phyloP scores from a whole-genome alignment of 352 stramenopile genomes.

The Phytophthora capsici region DNA sequence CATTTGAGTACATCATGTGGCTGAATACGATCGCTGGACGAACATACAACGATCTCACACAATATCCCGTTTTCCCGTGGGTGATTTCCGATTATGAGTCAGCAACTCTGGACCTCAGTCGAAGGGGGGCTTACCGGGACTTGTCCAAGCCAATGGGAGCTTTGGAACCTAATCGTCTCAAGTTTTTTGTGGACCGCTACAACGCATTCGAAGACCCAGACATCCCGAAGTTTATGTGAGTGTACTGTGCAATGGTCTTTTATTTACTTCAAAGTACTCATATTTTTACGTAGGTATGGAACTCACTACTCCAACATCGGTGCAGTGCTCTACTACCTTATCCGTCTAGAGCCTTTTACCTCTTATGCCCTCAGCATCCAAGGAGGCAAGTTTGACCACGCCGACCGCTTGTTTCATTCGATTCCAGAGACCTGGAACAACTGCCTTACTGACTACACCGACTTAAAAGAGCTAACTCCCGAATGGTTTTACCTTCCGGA shows the following conservation, averaged over 20 bases:
- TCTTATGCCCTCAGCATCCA: constrained; percentile 95
- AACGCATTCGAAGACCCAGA: constrained; percentile 88
- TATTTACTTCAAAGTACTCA: too few relatives aligned
- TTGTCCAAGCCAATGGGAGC: constrained; percentile 98
- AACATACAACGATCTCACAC: constrained; percentile 93
- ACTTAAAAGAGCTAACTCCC: constrained; percentile 94
- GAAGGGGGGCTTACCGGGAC: constrained; percentile 93
- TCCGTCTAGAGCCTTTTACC: constrained; percentile 99
- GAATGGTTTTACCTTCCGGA: constrained; percentile 95
- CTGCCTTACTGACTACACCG: constrained; percentile 88
- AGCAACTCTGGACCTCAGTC: constrained; percentile 62
- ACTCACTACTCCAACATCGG: constrained; percentile 93
- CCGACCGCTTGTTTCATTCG: constrained; percentile 93
- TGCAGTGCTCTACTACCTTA: constrained; percentile 98
- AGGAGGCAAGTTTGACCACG: constrained; percentile 95
- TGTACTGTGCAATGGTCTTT: background rate
- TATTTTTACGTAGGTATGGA: constrained; percentile 68
- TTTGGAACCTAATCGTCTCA: constrained; percentile 92
- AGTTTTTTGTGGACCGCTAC: constrained; percentile 95
- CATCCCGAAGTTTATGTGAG: constrained; percentile 90
- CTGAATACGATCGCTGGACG: constrained; percentile 91
- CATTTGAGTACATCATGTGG: constrained; percentile 96
- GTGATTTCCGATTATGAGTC: constrained; percentile 91
- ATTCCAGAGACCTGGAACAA: constrained; percentile 91
- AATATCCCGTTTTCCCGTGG: constrained; percentile 97